A percentile compares a stretch with the other conserved stretches of the same genome.
Conservation (phyloP, 306 rosid genomes). For the Comarum palustre region DNA sequence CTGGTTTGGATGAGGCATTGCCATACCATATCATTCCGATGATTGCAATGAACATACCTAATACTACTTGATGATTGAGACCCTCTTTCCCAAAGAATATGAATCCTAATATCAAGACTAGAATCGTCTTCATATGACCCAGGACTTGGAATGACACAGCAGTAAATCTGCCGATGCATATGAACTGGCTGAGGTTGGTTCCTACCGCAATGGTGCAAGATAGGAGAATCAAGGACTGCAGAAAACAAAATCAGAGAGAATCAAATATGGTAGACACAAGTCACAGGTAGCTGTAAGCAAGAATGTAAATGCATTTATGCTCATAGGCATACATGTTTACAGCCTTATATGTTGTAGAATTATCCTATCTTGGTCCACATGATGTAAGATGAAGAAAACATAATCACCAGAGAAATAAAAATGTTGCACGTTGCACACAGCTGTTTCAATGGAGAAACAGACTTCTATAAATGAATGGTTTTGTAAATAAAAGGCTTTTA, state of each 20-base stretch:
- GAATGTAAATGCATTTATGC: constrained; percentile 7
- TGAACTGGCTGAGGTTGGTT: constrained; percentile 81
- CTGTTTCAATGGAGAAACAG: background rate
- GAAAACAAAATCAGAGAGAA: constrained; percentile 26
- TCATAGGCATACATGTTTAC: background rate
- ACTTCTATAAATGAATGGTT: background rate
- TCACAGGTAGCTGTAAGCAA: constrained; percentile 9
- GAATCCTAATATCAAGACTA: constrained; percentile 68
- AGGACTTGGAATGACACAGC: constrained; percentile 80
- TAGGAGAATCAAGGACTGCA: constrained; percentile 62
- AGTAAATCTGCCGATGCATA: constrained; percentile 80
- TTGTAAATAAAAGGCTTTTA: background rate
- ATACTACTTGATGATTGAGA: constrained; percentile 53
- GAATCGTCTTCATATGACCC: constrained; percentile 82
- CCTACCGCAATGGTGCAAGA: constrained; percentile 81
- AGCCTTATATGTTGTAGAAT: background rate
- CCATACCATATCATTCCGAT: constrained; percentile 78
- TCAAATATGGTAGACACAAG: constrained; percentile 28
- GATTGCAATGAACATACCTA: constrained; percentile 70
- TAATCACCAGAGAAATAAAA: background rate
- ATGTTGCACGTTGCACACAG: background rate
- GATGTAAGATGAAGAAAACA: background rate
- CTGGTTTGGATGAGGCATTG: constrained; percentile 72
- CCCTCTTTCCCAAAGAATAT: constrained; percentile 81
- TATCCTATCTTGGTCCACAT: background rate